Evolutionary conservation across 495 filamentous ascomycete genomes (phyloP).

Genomic region (Aspergillus avenaceus): DNA sequence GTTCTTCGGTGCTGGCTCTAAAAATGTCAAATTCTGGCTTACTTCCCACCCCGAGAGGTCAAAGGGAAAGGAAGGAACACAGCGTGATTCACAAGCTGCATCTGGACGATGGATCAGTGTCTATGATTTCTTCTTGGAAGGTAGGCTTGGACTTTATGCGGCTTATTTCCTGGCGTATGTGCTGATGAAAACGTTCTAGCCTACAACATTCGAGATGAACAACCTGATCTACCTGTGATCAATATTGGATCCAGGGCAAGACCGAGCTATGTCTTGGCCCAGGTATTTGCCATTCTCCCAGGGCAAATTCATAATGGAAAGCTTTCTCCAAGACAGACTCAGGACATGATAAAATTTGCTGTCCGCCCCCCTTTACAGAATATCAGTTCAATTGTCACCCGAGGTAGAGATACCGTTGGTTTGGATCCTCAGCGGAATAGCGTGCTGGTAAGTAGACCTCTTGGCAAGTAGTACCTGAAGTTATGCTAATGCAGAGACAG

Average conservation of each 20-base stretch:
- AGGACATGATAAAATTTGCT: conserved; percentile 64
- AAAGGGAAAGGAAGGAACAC: too few relatives aligned
- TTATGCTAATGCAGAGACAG: conserved; percentile 42
- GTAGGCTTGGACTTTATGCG: too few relatives aligned
- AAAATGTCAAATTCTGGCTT: conserved; percentile 42
- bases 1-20: conserved; percentile 25
- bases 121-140: conserved; percentile 41
- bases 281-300: conserved; percentile 56
- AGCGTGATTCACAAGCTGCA: conserved; percentile 23
- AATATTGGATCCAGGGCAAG: conserved; percentile 56
- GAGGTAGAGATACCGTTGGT: conserved; percentile 48
- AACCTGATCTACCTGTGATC: conserved; percentile 53
- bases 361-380: conserved; percentile 62
- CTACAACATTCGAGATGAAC: conserved; percentile 32
- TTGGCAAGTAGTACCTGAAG: not conserved
- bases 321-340: conserved; percentile 52
- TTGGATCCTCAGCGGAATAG: conserved; percentile 13
- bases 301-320: conserved; percentile 56
- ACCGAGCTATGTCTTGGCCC: conserved; percentile 61
- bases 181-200: too few relatives aligned
- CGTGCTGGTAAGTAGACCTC: conserved; percentile 6
- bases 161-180: too few relatives aligned
- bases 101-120: conserved; percentile 39
- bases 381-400: conserved; percentile 56
- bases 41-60: too few relatives aligned